Conservation (phyloP, 345 rosid species). For the Sisymbrium altissimum region DNA sequence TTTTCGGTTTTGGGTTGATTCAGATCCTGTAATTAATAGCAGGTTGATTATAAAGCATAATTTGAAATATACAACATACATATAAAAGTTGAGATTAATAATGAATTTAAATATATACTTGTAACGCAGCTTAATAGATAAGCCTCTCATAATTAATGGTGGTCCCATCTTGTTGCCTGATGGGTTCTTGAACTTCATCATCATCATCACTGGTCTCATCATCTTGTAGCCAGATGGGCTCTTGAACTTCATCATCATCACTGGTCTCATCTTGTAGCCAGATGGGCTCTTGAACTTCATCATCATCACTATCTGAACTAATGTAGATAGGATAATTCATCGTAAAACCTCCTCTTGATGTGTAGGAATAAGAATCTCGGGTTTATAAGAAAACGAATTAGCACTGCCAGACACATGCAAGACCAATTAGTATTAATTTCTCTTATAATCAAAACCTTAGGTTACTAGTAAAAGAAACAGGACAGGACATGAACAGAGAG, state of each 20-base stretch:
- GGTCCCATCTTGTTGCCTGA: neutral
- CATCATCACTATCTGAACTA: neutral
- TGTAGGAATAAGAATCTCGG: neutral
- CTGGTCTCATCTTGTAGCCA: neutral
- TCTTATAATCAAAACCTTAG: no score
- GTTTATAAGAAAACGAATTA: no score
- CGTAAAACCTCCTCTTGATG: neutral
- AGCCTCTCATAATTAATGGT: no score
- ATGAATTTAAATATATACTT: no score
- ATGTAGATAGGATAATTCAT: neutral
- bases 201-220: neutral
- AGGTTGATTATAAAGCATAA: no score
- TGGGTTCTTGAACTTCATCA: neutral
- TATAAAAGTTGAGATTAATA: no score
- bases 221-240: neutral
- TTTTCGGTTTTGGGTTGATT: neutral
- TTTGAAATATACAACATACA: no score
- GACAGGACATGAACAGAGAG: neutral
- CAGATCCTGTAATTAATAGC: no score
- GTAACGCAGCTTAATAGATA: neutral
- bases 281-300: constrained; percentile 27
- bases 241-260: neutral
- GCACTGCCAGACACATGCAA: no score
- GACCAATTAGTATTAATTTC: neutral
- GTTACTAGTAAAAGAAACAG: no score